These are phyloP conservation scores for Salix dunnii DNA, from an alignment of 345 rosid genomes.

Conservation along the genomic window DNA sequence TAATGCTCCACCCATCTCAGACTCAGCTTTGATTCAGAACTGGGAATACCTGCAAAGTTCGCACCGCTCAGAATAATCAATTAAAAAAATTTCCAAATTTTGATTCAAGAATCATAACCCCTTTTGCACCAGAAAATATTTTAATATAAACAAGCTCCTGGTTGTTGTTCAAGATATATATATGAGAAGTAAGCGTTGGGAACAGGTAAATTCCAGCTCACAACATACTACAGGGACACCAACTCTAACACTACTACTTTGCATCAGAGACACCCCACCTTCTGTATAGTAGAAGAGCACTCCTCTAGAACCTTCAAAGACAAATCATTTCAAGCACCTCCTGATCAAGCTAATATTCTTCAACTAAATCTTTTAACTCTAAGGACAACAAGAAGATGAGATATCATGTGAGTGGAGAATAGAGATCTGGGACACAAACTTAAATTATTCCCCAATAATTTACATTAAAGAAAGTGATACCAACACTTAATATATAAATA, in stretches of 20 bases:
- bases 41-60: constrained; percentile 3
- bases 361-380: background rate
- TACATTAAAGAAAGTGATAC: constrained; percentile 25
- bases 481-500: background rate
- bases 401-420: constrained; percentile 12
- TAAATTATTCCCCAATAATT: constrained; percentile 28
- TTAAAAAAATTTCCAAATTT: background rate
- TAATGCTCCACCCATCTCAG: constrained; percentile 1
- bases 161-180: background rate
- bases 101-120: constrained; percentile 4
- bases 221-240: background rate
- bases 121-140: background rate
- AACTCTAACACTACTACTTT: background rate
- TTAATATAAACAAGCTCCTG: constrained; percentile 5
- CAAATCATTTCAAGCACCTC: background rate
- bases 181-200: background rate
- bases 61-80: background rate
- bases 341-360: background rate
- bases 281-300: background rate
- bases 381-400: constrained; percentile 7
- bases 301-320: background rate
- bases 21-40: constrained; percentile 4
- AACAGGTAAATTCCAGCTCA: background rate
- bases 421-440: constrained; percentile 23
- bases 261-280: constrained; percentile 19